phyloP scores from a whole-genome alignment of 2,329 filamentous ascomycete genomes.

The Verticillium klebahnii region DNA sequence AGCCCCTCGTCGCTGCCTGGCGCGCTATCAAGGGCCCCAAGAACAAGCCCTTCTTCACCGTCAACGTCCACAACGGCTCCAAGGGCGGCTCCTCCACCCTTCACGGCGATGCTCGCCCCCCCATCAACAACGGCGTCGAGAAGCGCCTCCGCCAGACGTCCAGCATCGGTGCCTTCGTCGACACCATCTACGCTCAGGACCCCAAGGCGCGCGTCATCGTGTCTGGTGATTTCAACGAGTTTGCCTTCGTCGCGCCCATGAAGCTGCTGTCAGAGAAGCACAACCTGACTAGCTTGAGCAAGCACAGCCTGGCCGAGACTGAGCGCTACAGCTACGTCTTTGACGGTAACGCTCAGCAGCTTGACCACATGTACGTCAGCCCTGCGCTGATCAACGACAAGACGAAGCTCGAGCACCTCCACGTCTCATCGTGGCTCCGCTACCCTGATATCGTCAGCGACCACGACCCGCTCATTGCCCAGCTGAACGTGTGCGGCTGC shows the following conservation, averaged over 20 bases:
- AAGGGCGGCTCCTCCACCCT: slow-evolving; percentile 63
- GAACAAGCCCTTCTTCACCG: slow-evolving; percentile 58
- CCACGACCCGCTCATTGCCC: slow-evolving; percentile 65
- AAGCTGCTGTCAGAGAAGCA: slow-evolving; percentile 47
- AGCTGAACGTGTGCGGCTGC: slow-evolving; percentile 53
- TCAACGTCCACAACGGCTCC: slow-evolving; percentile 65
- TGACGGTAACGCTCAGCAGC: slow-evolving; percentile 63
- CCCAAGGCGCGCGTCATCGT: slow-evolving; percentile 52
- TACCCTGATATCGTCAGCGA: slow-evolving; percentile 55
- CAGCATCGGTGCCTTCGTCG: slow-evolving; percentile 55
- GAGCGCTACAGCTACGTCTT: slow-evolving; percentile 71
- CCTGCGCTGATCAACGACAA: slow-evolving; percentile 37
- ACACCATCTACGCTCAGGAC: slow-evolving; percentile 52
- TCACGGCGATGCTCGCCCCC: slow-evolving; percentile 62
- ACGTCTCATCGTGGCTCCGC: slow-evolving; percentile 65
- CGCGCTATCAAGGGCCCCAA: slow-evolving; percentile 47
- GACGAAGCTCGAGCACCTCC: slow-evolving; percentile 59
- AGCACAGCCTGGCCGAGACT: slow-evolving; percentile 39
- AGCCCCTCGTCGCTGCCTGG: slow-evolving; percentile 65
- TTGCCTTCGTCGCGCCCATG: slow-evolving; percentile 57
- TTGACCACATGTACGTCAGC: slow-evolving; percentile 68
- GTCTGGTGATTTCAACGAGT: slow-evolving; percentile 71
- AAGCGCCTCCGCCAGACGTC: slow-evolving; percentile 52
- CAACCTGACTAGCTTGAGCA: slow-evolving; percentile 58
- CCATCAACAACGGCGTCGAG: slow-evolving; percentile 59